phyloP scores from a whole-genome alignment of 2,329 filamentous ascomycete genomes.

The Pestalotiopsis sp. region DNA sequence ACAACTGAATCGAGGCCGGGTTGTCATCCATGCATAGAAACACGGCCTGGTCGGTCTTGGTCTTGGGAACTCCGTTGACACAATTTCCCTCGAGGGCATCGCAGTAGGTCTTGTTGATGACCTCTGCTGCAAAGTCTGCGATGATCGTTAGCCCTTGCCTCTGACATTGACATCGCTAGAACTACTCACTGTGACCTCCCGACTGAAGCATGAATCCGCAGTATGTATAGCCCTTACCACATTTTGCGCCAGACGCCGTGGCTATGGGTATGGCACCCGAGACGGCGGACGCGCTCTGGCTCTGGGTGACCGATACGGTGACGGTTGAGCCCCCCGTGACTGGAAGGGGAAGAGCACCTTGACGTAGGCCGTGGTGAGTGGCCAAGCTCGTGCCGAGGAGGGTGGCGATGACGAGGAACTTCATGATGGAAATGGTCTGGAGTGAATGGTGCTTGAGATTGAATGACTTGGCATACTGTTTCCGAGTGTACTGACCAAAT shows the following conservation, averaged over 20 bases:
- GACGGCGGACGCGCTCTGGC: neutral
- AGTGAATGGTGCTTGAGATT: no score
- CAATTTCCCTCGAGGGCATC: conserved; percentile 27
- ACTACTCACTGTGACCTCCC: conserved; percentile 28
- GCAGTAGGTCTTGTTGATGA: conserved; percentile 31
- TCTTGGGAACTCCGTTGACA: conserved; percentile 24
- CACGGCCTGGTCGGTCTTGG: conserved; percentile 28
- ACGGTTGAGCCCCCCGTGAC: neutral
- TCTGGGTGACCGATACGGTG: neutral
- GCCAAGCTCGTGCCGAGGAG: neutral
- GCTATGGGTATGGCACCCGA: conserved; percentile 9
- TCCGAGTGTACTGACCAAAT: no score
- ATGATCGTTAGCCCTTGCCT: neutral
- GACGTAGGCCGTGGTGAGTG: neutral
- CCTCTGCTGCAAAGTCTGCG: conserved; percentile 26
- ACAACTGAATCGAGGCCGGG: conserved; percentile 27
- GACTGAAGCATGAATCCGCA: conserved; percentile 31
- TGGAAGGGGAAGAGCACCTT: neutral
- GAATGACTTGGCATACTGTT: no score
- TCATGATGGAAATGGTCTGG: neutral
- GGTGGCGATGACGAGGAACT: neutral
- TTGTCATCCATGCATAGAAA: conserved; percentile 33
- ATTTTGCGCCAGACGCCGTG: conserved; percentile 21
- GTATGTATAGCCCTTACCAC: conserved; percentile 35
- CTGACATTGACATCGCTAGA: neutral